phyloP scores from a whole-genome alignment of 2,329 filamentous ascomycete genomes.

The Ophiostoma montium region DNA sequence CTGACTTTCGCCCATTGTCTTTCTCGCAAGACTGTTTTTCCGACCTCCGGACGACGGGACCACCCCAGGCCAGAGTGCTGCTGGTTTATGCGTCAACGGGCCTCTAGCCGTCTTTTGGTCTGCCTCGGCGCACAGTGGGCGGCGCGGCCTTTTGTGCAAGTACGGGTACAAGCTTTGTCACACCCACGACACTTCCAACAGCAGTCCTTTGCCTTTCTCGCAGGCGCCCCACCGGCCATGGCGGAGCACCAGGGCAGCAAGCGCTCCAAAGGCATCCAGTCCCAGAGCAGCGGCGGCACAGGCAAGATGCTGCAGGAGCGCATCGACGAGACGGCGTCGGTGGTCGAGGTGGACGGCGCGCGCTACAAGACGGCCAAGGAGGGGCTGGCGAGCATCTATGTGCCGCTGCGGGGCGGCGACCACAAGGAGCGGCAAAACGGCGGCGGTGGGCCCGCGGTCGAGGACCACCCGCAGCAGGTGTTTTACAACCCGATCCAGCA shows the following conservation, averaged over 20 bases:
- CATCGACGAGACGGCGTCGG: background rate
- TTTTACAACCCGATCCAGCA: conserved; percentile 99
- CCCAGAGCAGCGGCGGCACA: background rate
- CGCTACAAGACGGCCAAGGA: conserved; percentile 39
- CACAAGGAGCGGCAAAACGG: conserved; percentile 15
- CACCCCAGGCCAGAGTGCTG: too few relatives aligned
- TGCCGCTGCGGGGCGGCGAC: conserved; percentile 30
- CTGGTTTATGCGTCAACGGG: too few relatives aligned
- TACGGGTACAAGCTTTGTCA: background rate
- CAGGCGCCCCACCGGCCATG: background rate
- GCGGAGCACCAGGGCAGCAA: background rate
- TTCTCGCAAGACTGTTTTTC: too few relatives aligned
- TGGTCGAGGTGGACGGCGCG: conserved; percentile 25
- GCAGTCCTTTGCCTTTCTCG: background rate
- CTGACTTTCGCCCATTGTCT: background rate
- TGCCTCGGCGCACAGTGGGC: background rate
- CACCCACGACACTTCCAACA: background rate
- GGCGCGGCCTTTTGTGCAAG: background rate
- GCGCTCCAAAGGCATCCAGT: background rate
- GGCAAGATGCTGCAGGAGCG: background rate
- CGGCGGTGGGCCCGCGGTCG: conserved; percentile 30
- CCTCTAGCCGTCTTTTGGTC: background rate
- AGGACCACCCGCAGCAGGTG: conserved; percentile 58
- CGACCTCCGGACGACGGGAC: too few relatives aligned
- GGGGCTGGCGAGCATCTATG: conserved; percentile 41